Base-by-base conservation (phyloP, 495 filamentous ascomycete genomes). In the Neurospora sp. region DNA sequence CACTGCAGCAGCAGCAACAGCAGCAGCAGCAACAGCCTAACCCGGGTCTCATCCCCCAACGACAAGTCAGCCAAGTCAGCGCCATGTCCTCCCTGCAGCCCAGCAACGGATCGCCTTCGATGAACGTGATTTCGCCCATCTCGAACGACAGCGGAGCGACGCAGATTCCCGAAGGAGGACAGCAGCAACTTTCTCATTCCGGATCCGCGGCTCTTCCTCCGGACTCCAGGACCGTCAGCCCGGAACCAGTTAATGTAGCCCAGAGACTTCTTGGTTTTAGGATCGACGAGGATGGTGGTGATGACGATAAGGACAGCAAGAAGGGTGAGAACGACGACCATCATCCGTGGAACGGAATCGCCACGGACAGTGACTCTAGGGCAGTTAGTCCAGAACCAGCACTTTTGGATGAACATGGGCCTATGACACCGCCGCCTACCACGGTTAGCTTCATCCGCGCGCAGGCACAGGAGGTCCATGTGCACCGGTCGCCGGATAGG, bases 11-110 rank as follows among this genome's bases (percentile, higher is more conserved):
- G 16, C 48, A 22, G 8, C 70, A 73, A 2, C 38, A 16, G 4
- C 72, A 31, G 27, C 27, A 22, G 8, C 70, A 38, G 22, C 14
- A 37, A 6, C 73, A 73, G 20, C 12, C 17, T 10, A 70, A 53
- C 27, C 44, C 31, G 2, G 72, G 71, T 14, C 69, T 75, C 9
- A 48, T 73, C 9, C 75, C 76, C 5, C 75, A 75, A 70, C 75
- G 78, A 7, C 78, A 79, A 20, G 27, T 70, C 12, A 79, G 78
- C 70, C 75, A 74, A 5, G 75, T 75, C 5, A 78, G 78, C 75
- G 75, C 76, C 48, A 71, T 76, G 40, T 79, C 81, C 1, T 79
- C 81, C 1, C 71, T 77, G 37, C 77, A 78, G 65, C 78, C 75
- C 8, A 61, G 69, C 22, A 65, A 38, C 31, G 41, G 8, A 22